These are phyloP conservation scores for Hemileccinum rubropunctum DNA, from an alignment of 768 basidiomycete genomes.

Conservation along the genomic window DNA sequence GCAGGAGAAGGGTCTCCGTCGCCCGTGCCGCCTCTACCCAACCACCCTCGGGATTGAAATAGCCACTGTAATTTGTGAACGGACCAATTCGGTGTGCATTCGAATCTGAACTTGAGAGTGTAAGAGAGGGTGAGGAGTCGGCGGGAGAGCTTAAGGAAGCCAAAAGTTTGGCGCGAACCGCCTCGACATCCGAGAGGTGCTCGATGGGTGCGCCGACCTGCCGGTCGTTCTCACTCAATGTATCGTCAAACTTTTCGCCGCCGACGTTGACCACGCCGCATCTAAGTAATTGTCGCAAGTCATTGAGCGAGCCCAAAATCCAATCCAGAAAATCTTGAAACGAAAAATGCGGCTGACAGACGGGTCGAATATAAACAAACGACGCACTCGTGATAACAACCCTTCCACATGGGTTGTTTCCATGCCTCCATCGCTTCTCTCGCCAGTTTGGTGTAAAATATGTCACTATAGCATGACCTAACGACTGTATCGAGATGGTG, in stretches of 20 bases:
- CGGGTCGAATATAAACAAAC: no score
- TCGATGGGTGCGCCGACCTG: conserved; percentile 51
- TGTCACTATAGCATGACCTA: conserved; percentile 68
- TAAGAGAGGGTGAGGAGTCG: neutral
- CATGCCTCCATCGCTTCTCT: conserved; percentile 75
- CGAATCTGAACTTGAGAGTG: neutral
- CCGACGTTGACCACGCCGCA: conserved; percentile 29
- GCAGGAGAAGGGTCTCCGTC: conserved; percentile 49
- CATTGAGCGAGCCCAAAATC: no score
- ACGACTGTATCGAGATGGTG: conserved; percentile 49
- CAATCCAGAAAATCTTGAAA: no score
- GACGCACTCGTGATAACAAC: conserved; percentile 75
- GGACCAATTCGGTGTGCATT: conserved; percentile 12
- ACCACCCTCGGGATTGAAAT: conserved; percentile 74
- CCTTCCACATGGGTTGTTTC: conserved; percentile 70
- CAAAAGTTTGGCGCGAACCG: conserved; percentile 18
- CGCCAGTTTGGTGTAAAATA: conserved; percentile 67
- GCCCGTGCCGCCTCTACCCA: conserved; percentile 83
- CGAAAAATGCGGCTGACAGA: no score
- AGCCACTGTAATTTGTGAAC: conserved; percentile 43
- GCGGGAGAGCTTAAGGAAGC: conserved; percentile 4
- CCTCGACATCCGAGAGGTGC: conserved; percentile 13
- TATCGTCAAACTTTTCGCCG: conserved; percentile 42
- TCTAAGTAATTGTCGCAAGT: conserved; percentile 4
- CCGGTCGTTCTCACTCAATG: conserved; percentile 62